Base-by-base conservation (phyloP, 371 early-diverging fungal genomes). In the Apophysomyces elegans region DNA sequence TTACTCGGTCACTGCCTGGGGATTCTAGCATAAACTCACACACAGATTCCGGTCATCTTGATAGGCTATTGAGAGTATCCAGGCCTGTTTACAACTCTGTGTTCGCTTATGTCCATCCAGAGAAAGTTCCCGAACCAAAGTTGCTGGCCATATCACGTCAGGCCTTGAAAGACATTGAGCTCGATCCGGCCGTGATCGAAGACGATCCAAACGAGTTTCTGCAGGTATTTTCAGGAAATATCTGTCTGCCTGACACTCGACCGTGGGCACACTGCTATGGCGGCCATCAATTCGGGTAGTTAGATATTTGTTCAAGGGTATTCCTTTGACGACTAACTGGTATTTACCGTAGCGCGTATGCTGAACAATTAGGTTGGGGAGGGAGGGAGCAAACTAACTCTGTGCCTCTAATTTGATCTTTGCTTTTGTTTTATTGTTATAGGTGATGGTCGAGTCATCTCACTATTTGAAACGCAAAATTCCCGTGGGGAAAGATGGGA, bases 401-500 rank as follows among this genome's bases (percentile, higher is more conserved):
- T 56, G 11, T 21, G 39, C 7, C 56, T 38, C 58, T 21, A 13
- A 62, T 39, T 26, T 26, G 32, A 26, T 26, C 57, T 21, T 58
- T 78, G 77, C 8, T 74, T 72, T 44, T 88, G 79, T 72, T 87
- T 86, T 7, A 86, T 88, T 26, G 86, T 85, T 68, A 80, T 95
- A 4, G 97, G 97, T 41, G 97, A 97, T 72, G 96, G 96, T 1
- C 83, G 96, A 43, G 93, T 92, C 1, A 85, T 95, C 14, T 91
- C 94, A 2, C 74, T 97, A 11, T 93, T 83, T 67, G 84, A 83
- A 61, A 77, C 79, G 0, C 56, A 80, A 11, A 73, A 74, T 1
- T 54, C 50, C 2, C 68, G 71, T 26, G 81, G 83, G 7, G 72
- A 78, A n/a, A 56, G 79, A 0, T 93, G 89, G 89, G 95, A 95